Conservation (phyloP, 768 basidiomycete genomes). For the Postia placenta region DNA sequence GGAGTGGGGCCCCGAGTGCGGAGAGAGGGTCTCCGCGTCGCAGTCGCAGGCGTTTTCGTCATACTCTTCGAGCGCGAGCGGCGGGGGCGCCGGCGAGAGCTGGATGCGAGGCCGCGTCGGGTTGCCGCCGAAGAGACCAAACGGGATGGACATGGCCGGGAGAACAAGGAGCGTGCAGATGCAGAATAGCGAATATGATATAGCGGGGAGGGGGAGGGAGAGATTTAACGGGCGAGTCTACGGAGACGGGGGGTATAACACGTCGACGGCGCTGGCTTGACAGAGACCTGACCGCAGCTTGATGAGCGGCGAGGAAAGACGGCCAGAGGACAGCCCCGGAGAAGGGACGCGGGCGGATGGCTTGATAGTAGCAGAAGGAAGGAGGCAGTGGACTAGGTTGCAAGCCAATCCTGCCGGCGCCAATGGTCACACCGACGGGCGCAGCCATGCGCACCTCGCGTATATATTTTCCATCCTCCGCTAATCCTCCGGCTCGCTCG, state of each 20-base stretch:
- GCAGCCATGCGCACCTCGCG: background rate
- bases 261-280: background rate
- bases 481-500: background rate
- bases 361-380: too few species aligned
- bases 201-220: background rate
- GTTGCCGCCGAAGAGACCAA: constrained; percentile 7
- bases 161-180: constrained; percentile 3
- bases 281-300: background rate
- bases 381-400: too few species aligned
- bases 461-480: background rate
- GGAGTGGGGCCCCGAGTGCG: constrained; percentile 8
- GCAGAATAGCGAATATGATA: background rate
- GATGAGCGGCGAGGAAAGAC: background rate
- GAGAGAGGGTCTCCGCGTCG: constrained; percentile 1
- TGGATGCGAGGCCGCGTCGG: constrained; percentile 11
- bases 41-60: constrained; percentile 4
- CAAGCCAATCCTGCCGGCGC: too few species aligned
- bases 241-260: background rate
- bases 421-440: background rate
- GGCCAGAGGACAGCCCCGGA: background rate
- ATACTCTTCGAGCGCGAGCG: constrained; percentile 6
- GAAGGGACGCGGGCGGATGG: background rate
- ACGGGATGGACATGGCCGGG: constrained; percentile 19
- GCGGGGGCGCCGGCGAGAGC: constrained; percentile 5
- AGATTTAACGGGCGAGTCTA: background rate